Base-by-base conservation (phyloP, 805 yeast species). In the Maudiozyma turicensis region DNA sequence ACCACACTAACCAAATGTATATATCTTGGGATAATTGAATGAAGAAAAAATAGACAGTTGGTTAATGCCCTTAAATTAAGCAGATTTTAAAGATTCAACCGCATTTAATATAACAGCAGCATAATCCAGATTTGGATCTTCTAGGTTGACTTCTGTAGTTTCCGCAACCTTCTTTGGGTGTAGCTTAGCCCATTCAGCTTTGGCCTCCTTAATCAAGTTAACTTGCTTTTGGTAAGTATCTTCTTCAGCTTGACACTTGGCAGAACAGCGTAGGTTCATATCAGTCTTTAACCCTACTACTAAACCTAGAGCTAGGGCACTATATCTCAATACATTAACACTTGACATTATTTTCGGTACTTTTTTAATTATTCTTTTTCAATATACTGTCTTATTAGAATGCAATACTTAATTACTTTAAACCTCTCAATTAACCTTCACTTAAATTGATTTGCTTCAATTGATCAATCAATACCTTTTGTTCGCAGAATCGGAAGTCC, bases 211-310 rank as follows among this genome's bases (percentile, higher is more conserved):
- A 61, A 91, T 86, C 65, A 90, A 78, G 61, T 83, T 81, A 68
- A 80, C 78, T 69, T 86, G 80, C 56, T 78, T 72, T 54, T 78
- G 74, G 69, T 73, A 86, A 51, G 78, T 80, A 41, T 72, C 72
- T 48, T 72, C 72, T 60, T 80, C 86, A 48, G 74, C 78, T 63
- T 77, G 72, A 65, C 76, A 75, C 44, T 68, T 71, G 52, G 84
- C 89, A 49, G 75, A 74, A 28, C 78, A 61, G 60, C 82, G 81
- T 60, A 88, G 76, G 48, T 75, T 69, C 64, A 78, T 72, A 70
- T 95, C 86, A 76, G 88, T 95, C 68, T 77, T 77, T 56, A 88
- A 86, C 60, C 99, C 99, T 72, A 86, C 87, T 53, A 80, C 76
- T 51, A 90, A 74, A 69, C 99, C 99, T 58, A 87, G 80, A 48